Conservation (phyloP, 208 protist genomes). For the Acanthamoeba comandoni region DNA sequence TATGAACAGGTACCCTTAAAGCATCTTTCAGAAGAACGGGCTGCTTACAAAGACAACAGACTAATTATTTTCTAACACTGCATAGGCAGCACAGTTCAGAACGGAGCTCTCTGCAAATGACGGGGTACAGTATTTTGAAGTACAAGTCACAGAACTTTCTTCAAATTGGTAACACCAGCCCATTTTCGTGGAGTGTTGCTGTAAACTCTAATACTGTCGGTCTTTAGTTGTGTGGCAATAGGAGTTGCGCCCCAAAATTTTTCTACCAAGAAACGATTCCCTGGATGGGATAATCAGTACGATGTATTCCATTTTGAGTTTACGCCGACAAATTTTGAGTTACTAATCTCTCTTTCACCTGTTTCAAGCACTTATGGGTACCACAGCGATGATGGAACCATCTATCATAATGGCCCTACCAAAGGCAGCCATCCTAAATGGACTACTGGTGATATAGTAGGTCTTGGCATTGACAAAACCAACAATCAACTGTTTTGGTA, state of each 20-base stretch:
- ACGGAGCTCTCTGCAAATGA: too few species aligned
- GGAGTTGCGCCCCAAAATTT: constrained; percentile 8
- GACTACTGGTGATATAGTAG: constrained; percentile 50
- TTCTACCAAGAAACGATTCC: not conserved
- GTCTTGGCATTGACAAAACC: constrained; percentile 17
- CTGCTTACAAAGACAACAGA: too few species aligned
- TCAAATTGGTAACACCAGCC: constrained; percentile 13
- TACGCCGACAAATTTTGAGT: not conserved
- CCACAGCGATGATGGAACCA: constrained; percentile 63
- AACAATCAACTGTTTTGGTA: constrained; percentile 49
- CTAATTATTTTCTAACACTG: too few species aligned
- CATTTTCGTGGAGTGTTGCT: not conserved
- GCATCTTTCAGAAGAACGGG: too few species aligned
- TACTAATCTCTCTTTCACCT: not conserved
- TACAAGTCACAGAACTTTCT: constrained; percentile 2
- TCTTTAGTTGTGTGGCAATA: too few species aligned
- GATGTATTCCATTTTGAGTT: not conserved
- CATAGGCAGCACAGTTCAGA: too few species aligned
- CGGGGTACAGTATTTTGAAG: constrained; percentile 39
- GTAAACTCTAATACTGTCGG: too few species aligned
- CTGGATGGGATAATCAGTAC: constrained; percentile 49
- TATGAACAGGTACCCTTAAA: too few species aligned
- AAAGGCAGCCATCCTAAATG: constrained; percentile 60
- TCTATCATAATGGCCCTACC: constrained; percentile 11
- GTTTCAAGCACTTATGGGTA: constrained; percentile 50